These are phyloP conservation scores for Curvularia spicifera DNA, from an alignment of 2,329 filamentous ascomycete genomes.

Conservation along the genomic window DNA sequence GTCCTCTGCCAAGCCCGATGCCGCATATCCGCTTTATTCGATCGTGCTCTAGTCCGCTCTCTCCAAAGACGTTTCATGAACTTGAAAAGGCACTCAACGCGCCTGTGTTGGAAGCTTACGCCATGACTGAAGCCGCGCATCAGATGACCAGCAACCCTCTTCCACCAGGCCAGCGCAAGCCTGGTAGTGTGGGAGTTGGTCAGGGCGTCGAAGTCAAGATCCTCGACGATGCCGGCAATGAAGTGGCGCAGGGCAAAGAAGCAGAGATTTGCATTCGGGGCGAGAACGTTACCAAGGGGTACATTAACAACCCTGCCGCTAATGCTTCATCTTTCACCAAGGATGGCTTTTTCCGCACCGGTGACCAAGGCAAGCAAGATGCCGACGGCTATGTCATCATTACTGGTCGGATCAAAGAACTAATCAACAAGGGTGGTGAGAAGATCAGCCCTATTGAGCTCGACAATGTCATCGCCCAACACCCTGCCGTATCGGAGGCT, in stretches of 20 bases:
- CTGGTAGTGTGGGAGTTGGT: conserved; percentile 81
- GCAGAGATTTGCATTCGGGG: conserved; percentile 85
- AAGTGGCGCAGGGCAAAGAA: conserved; percentile 71
- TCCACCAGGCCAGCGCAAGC: conserved; percentile 73
- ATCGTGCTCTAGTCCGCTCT: conserved; percentile 83
- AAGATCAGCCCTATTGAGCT: conserved; percentile 90
- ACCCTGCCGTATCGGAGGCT: conserved; percentile 75
- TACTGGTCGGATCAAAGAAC: conserved; percentile 90
- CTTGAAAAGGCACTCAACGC: conserved; percentile 77
- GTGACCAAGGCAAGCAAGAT: conserved; percentile 83
- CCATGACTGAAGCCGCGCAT: conserved; percentile 89
- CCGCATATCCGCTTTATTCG: conserved; percentile 84
- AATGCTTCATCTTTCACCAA: conserved; percentile 76
- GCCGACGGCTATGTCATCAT: conserved; percentile 82
- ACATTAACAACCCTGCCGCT: conserved; percentile 80
- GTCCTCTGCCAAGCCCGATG: conserved; percentile 69
- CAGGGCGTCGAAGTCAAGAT: conserved; percentile 85
- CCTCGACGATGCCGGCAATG: conserved; percentile 71
- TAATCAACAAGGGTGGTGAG: conserved; percentile 90
- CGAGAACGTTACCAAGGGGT: conserved; percentile 83
- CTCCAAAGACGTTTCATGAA: conserved; percentile 80
- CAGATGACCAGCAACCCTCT: conserved; percentile 76
- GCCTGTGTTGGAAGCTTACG: conserved; percentile 86
- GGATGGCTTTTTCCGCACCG: conserved; percentile 84
- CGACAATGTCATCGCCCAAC: conserved; percentile 79